Percentiles rank a stretch among this genome's conserved stretches.
phyloP scores from a whole-genome alignment of 108 stramenopile genomes.

The Mediolabrus comicus region DNA sequence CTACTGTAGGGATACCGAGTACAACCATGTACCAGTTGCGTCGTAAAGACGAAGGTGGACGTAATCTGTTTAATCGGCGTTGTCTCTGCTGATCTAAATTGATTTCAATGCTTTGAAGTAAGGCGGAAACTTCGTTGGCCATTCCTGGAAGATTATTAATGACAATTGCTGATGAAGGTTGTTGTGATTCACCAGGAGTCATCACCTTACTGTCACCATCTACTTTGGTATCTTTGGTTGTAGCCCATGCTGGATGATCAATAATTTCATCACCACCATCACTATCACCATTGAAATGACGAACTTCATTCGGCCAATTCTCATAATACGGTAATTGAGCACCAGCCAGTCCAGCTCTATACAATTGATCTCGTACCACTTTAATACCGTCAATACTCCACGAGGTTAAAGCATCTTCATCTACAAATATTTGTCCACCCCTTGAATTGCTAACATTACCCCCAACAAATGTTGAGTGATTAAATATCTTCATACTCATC shows the following conservation, averaged over 20 bases:
- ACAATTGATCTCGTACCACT: constrained; percentile 70
- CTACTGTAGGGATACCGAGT: constrained; percentile 45
- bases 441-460: constrained; percentile 40
- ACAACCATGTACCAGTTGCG: constrained; percentile 81
- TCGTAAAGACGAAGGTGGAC: constrained; percentile 55
- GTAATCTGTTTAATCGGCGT: constrained; percentile 66
- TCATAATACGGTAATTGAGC: constrained; percentile 53
- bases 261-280: constrained; percentile 1
- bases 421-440: constrained; percentile 64
- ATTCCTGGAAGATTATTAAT: constrained; percentile 70
- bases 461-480: constrained; percentile 31
- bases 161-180: constrained; percentile 20
- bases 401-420: constrained; percentile 68
- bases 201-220: not conserved
- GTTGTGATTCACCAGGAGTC: not conserved
- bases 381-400: constrained; percentile 86
- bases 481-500: constrained; percentile 29
- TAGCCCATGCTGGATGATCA: constrained; percentile 43
- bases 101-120: constrained; percentile 72
- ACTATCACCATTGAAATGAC: constrained; percentile 30
- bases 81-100: constrained; percentile 64
- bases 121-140: constrained; percentile 64
- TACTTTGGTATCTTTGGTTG: not conserved
- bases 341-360: constrained; percentile 50
- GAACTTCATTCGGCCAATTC: constrained; percentile 61